These are phyloP conservation scores for Cokeromyces recurvatus DNA, from an alignment of 371 early-diverging fungal genomes.

Conservation along the genomic window DNA sequence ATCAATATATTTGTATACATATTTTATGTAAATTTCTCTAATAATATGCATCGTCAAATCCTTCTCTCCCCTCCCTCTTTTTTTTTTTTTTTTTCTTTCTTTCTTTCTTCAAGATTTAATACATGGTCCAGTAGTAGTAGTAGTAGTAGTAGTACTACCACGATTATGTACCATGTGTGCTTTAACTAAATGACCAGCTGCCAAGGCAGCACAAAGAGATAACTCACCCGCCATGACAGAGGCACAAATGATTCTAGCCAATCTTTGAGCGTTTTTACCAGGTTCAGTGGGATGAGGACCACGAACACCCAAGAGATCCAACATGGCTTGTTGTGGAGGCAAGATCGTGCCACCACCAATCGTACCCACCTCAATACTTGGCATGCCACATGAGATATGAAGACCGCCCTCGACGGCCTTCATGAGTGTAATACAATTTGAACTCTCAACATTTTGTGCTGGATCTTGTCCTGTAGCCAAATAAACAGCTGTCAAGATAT, in stretches of 20 bases:
- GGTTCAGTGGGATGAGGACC: conserved; percentile 83
- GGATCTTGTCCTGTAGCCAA: conserved; percentile 97
- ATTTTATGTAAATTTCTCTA: too few species aligned
- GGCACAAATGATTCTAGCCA: conserved; percentile 89
- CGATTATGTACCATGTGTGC: conserved; percentile 85
- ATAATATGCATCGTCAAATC: too few species aligned
- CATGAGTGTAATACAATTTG: conserved; percentile 95
- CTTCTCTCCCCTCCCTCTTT: too few species aligned
- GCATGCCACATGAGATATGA: conserved; percentile 91
- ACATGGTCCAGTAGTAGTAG: conserved; percentile 15
- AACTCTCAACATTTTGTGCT: conserved; percentile 94
- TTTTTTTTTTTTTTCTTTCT: too few species aligned
- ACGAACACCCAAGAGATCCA: conserved; percentile 87
- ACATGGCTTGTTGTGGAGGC: conserved; percentile 83
- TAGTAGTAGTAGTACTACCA: conserved; percentile 34
- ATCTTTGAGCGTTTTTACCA: conserved; percentile 81
- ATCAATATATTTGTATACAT: too few species aligned
- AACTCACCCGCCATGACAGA: conserved; percentile 98
- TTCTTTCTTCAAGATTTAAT: conserved; percentile 13
- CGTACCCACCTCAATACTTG: conserved; percentile 94
- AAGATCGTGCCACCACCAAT: conserved; percentile 94
- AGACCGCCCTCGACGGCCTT: conserved; percentile 78
- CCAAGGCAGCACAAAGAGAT: conserved; percentile 81
- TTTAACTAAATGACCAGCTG: conserved; percentile 83
- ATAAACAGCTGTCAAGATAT: conserved; percentile 92